Conservation (phyloP, 2,329 filamentous ascomycete species). For the Geoglossum cookeanum region DNA sequence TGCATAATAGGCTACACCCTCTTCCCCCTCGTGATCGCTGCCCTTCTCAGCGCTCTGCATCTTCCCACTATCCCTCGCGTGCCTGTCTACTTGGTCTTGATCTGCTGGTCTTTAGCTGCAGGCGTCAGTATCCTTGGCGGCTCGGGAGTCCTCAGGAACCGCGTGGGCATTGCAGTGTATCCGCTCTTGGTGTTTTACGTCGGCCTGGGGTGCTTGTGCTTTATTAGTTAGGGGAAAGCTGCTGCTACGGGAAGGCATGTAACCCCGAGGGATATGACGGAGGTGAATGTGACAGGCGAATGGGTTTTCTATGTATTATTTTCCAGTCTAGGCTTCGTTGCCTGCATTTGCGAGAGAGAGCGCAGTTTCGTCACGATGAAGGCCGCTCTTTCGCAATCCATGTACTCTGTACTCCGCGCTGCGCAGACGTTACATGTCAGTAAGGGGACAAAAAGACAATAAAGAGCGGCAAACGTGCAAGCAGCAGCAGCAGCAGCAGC, state of each 20-base stretch:
- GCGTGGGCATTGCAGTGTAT: conserved; percentile 84
- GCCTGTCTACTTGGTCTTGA: conserved; percentile 74
- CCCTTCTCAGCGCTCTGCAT: conserved; percentile 66
- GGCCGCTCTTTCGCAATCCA: background rate
- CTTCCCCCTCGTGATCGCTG: conserved; percentile 87
- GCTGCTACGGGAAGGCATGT: background rate
- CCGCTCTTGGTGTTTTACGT: conserved; percentile 92
- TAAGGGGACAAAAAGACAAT: too few species aligned
- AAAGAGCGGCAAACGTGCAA: too few species aligned
- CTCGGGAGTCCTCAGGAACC: conserved; percentile 86
- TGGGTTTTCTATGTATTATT: background rate
- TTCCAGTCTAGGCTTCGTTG: background rate
- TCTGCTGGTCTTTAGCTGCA: conserved; percentile 84
- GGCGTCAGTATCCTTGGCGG: conserved; percentile 91
- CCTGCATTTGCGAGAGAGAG: background rate
- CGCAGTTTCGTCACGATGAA: background rate
- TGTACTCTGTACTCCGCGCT: too few species aligned
- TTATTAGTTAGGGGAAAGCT: conserved; percentile 53
- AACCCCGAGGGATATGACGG: too few species aligned
- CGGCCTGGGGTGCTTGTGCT: conserved; percentile 82
- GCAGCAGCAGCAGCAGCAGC: too few species aligned
- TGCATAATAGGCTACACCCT: conserved; percentile 98
- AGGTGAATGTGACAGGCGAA: background rate
- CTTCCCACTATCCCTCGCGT: conserved; percentile 67
- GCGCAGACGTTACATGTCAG: too few species aligned